These are phyloP conservation scores for Tricholomella constricta DNA, from an alignment of 768 basidiomycete genomes.

Conservation along the genomic window DNA sequence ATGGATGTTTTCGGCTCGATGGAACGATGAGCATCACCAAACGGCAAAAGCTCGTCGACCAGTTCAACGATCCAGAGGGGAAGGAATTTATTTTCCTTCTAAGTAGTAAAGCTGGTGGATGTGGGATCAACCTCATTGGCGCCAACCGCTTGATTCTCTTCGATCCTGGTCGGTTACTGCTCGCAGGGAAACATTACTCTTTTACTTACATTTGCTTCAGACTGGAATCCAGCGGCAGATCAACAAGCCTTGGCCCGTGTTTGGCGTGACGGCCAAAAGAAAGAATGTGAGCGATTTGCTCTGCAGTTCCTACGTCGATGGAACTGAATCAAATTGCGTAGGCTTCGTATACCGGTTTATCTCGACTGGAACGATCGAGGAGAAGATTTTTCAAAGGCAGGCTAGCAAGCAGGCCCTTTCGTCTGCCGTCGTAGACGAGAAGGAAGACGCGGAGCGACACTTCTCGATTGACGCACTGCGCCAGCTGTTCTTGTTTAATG, in stretches of 20 bases:
- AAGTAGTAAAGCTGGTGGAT: slow-evolving; percentile 94
- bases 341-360: slow-evolving; percentile 99
- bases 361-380: slow-evolving; percentile 95
- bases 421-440: slow-evolving; percentile 97
- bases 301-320: not conserved
- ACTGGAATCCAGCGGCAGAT: slow-evolving; percentile 98
- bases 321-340: slow-evolving; percentile 27
- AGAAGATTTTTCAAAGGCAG: slow-evolving; percentile 98
- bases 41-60: slow-evolving; percentile 93
- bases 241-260: slow-evolving; percentile 98
- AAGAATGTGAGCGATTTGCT: slow-evolving; percentile 74
- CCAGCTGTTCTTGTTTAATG: slow-evolving; percentile 90
- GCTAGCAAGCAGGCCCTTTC: slow-evolving; percentile 95
- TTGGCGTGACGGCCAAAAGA: slow-evolving; percentile 99
- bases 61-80: slow-evolving; percentile 91
- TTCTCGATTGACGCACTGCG: slow-evolving; percentile 89
- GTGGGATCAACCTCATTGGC: slow-evolving; percentile 96
- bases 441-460: slow-evolving; percentile 93
- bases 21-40: slow-evolving; percentile 92
- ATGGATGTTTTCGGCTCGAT: slow-evolving; percentile 89
- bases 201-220: slow-evolving; percentile 38
- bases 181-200: not conserved
- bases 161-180: slow-evolving; percentile 70
- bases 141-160: slow-evolving; percentile 95
- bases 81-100: slow-evolving; percentile 94